A percentile compares a stretch with the other conserved stretches of the same genome.
phyloP scores from a whole-genome alignment of 2,329 filamentous ascomycete species.

The Raffaelea arxii region DNA sequence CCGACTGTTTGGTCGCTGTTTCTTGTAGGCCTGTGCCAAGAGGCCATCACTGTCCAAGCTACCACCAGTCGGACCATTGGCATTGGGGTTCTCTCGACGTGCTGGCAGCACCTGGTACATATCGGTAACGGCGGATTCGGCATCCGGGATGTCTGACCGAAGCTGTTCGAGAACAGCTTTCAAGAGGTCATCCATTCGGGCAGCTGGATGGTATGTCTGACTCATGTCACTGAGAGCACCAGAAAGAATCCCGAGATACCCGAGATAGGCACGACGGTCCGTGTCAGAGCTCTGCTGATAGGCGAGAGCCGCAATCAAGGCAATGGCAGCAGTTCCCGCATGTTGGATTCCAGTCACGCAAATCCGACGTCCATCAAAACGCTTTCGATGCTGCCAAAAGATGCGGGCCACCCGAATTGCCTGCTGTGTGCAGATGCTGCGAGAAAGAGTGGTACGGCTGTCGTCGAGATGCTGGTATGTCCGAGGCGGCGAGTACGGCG shows the following conservation, averaged over 20 bases:
- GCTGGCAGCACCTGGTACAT: constrained; percentile 18
- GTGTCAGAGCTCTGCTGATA: constrained; percentile 22
- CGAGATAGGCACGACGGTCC: constrained; percentile 28
- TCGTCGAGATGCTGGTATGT: constrained; percentile 29
- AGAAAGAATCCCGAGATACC: constrained; percentile 43
- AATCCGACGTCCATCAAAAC: constrained; percentile 40
- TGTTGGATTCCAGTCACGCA: constrained; percentile 42
- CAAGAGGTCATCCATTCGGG: constrained; percentile 42
- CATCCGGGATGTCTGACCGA: constrained; percentile 19
- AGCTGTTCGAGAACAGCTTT: constrained; percentile 42
- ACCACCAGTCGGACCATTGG: no score
- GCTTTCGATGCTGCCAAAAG: constrained; percentile 44
- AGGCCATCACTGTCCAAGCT: no score
- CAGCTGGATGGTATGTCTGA: constrained; percentile 40
- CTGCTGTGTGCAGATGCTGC: constrained; percentile 44
- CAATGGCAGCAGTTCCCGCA: constrained; percentile 43
- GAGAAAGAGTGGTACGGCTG: constrained; percentile 33
- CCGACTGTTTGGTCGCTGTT: constrained; percentile 17
- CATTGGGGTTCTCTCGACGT: constrained; percentile 21
- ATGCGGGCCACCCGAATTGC: constrained; percentile 42
- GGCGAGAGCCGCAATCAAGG: constrained; percentile 39
- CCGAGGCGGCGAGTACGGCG: no score
- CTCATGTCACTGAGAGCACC: constrained; percentile 43
- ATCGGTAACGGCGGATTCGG: constrained; percentile 4
- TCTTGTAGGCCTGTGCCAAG: constrained; percentile 20